Base-by-base conservation (phyloP, 345 rosid genomes). In the Microcos paniculata region DNA sequence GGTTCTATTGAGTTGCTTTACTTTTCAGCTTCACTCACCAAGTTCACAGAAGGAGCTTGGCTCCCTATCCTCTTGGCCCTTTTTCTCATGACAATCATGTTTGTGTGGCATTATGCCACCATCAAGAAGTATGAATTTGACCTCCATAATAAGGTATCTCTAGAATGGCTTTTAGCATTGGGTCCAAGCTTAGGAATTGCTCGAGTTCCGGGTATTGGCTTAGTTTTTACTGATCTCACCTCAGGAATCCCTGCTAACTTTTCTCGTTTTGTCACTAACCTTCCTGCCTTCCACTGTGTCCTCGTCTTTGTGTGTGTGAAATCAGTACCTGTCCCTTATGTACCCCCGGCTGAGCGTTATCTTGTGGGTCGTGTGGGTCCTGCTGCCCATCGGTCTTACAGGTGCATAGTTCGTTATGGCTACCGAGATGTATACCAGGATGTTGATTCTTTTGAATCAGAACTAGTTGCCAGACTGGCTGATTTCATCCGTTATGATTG, bases 41-140 rank as follows among this genome's bases (percentile, higher is more conserved):
- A 96, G 80, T 96, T 94, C 82, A 86, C 86, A 0, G 99, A 96
- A 74, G 99, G 99, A 64, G 99, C 99, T 30, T 96, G 99, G 99
- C 97, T 96, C 30, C 99, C 99, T 16, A 94, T 96, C 76, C 99
- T 96, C 81, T 84, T 94, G 57, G 98, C 99, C 19, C 87, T 96
- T 28, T 56, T 92, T 71, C 93, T 96, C 77, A 91, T 92, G 88
- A 91, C 86, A 71, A 74, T 92, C 88, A 92, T 96, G 99, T 90
- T 96, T 72, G 90, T 96, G 63, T 96, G 99, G 99, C 98, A 94
- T 77, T 96, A 94, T 71, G 88, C 93, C 19, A 94, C 99, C 72
- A 84, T 92, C 68, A 92, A 92, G 82, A 96, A 92, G 75, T 96
- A 96, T 64, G 99, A 96, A 78, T 94, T 82, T 63, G 98, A 96